These are phyloP conservation scores for Annulohypoxylon bovei DNA, from an alignment of 495 filamentous ascomycete species.

Conservation along the genomic window DNA sequence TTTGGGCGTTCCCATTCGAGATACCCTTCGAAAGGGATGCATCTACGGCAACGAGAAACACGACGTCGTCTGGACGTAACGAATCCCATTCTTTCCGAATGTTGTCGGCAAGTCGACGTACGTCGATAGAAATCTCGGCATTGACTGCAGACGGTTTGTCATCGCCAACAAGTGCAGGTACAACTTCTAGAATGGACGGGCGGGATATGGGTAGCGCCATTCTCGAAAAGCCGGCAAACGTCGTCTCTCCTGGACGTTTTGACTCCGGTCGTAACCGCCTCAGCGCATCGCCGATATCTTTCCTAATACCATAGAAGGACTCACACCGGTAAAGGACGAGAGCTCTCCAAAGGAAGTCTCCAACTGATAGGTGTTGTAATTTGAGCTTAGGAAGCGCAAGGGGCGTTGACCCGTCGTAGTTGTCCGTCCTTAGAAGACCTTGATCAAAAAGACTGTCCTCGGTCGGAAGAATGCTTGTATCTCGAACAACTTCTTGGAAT, in stretches of 20 bases:
- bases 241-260: slow-evolving; percentile 68
- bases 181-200: slow-evolving; percentile 87
- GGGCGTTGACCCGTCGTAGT: slow-evolving; percentile 87
- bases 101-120: slow-evolving; percentile 76
- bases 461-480: slow-evolving; percentile 81
- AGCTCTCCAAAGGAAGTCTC: slow-evolving; percentile 95
- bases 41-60: slow-evolving; percentile 85
- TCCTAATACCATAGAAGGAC: slow-evolving; percentile 92
- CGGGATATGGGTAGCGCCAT: slow-evolving; percentile 91
- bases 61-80: slow-evolving; percentile 85
- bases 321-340: slow-evolving; percentile 90
- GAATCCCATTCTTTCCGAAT: slow-evolving; percentile 91
- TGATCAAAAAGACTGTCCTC: slow-evolving; percentile 87
- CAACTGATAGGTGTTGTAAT: slow-evolving; percentile 92
- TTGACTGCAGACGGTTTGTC: slow-evolving; percentile 84
- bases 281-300: slow-evolving; percentile 84
- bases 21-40: slow-evolving; percentile 62
- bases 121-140: slow-evolving; percentile 89
- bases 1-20: slow-evolving; percentile 62
- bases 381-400: slow-evolving; percentile 95
- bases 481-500: slow-evolving; percentile 81
- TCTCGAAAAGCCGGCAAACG: slow-evolving; percentile 85
- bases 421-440: slow-evolving; percentile 83
- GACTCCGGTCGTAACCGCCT: slow-evolving; percentile 79
- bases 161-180: slow-evolving; percentile 85